Base-by-base conservation (phyloP, 805 yeast genomes). In the Suhomyces emberorum region DNA sequence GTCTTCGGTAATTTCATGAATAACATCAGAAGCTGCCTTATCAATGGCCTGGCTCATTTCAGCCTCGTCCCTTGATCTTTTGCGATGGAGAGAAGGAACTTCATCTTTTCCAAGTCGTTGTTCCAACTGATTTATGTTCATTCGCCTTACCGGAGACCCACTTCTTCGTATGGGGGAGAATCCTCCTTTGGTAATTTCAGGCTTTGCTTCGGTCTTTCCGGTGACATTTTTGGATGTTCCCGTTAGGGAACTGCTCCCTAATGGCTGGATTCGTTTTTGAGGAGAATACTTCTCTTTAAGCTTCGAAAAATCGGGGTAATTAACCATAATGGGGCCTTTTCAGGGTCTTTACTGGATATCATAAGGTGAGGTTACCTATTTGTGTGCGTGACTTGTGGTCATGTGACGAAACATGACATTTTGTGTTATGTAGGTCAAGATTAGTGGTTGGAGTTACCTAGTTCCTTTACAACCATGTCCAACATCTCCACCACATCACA, bases 81-180 rank as follows among this genome's bases (percentile, higher is more conserved):
- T 16, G 34, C 9, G 10, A 6, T 24, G 33, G 11, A 8, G 11
- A 7, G 8, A 9, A 14, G 12, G 19, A 12, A 25, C 21, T 10
- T 4, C 15, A 22, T 7, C 12, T n/a, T n/a, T 34, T 23, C 26
- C 26, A n/a, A n/a, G n/a, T n/a, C n/a, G n/a, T 9, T 22, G 32
- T 16, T 39, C 43, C n/a, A 35, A 14, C 28, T 39, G 36, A 11
- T 24, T 24, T 11, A 39, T 39, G 15, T 33, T 29, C 18, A 15
- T 21, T 23, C 43, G 25, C 16, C 43, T 12, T 7, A 30, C 37
- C 2, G 43, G 43, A 4, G 43, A 39, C 6, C 43, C 43, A 15
- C 43, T 39, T 28, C 37, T 25, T 12, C 35, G 32, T 16, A 39
- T 28, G 5, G 39, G 40, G 5, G 35, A 32, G 26, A 38, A 32